These are phyloP conservation scores for Suhomyces guaymorum DNA, from an alignment of 1,139 yeast genomes.

Conservation along the genomic window DNA sequence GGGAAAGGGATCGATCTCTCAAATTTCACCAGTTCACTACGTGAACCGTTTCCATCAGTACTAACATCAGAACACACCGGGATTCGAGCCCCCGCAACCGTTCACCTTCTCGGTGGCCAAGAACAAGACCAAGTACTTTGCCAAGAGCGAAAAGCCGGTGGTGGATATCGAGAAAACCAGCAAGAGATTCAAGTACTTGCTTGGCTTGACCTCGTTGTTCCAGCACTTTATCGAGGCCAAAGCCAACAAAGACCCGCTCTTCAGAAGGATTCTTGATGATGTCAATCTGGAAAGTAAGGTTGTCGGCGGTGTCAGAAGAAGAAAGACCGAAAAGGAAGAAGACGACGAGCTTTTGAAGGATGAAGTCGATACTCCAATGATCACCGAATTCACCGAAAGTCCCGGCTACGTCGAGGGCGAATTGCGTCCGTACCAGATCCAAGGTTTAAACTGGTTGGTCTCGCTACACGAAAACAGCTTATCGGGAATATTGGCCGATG, in stretches of 20 bases:
- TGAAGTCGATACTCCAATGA: slow-evolving; percentile 44
- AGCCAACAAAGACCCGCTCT: slow-evolving; percentile 62
- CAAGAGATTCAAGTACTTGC: slow-evolving; percentile 62
- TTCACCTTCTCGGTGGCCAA: slow-evolving; percentile 8
- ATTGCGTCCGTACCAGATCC: slow-evolving; percentile 82
- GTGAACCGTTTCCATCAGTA: too few relatives aligned
- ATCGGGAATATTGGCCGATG: slow-evolving; percentile 94
- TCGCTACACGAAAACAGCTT: slow-evolving; percentile 79
- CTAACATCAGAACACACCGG: slow-evolving; percentile 20
- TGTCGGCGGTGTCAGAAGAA: slow-evolving; percentile 31
- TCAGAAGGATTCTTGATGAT: slow-evolving; percentile 48
- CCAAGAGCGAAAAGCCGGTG: slow-evolving; percentile 46
- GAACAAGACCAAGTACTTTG: slow-evolving; percentile 39
- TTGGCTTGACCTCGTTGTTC: slow-evolving; percentile 67
- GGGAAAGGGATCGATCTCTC: too few relatives aligned
- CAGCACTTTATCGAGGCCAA: slow-evolving; percentile 67
- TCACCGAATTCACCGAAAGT: slow-evolving; percentile 62
- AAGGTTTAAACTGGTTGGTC: slow-evolving; percentile 91
- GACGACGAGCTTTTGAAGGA: slow-evolving; percentile 65
- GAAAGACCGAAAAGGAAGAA: slow-evolving; percentile 70
- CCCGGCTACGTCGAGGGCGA: slow-evolving; percentile 66
- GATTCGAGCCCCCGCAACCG: slow-evolving; percentile 6
- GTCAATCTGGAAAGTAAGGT: slow-evolving; percentile 28
- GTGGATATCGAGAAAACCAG: slow-evolving; percentile 53
- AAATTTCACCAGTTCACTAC: too few relatives aligned